These are phyloP conservation scores for Fusarium coffeatum DNA, from an alignment of 2,329 filamentous ascomycete genomes.

Conservation along the genomic window DNA sequence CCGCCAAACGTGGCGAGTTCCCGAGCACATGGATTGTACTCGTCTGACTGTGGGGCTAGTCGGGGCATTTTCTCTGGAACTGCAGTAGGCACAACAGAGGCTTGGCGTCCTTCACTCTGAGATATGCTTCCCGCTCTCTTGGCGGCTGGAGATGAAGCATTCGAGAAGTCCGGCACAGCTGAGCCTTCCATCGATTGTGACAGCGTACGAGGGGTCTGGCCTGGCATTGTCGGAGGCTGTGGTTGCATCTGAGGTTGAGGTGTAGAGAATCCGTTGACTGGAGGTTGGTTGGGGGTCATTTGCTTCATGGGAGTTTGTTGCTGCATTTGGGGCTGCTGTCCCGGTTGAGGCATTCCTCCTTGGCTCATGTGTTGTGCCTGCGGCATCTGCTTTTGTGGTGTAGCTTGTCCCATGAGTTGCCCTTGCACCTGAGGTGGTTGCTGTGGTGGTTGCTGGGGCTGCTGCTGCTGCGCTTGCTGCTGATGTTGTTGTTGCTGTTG, in stretches of 20 bases:
- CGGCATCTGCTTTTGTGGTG: slow-evolving; percentile 53
- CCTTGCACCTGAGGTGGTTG: slow-evolving; percentile 46
- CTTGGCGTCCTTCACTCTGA: slow-evolving; percentile 49
- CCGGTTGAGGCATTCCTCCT: slow-evolving; percentile 53
- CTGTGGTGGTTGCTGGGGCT: slow-evolving; percentile 48
- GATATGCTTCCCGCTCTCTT: slow-evolving; percentile 56
- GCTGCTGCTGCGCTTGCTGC: slow-evolving; percentile 30
- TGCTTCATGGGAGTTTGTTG: slow-evolving; percentile 56
- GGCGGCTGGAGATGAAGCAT: slow-evolving; percentile 58
- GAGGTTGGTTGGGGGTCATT: slow-evolving; percentile 55
- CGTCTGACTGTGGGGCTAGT: slow-evolving; percentile 60
- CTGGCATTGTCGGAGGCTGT: slow-evolving; percentile 41
- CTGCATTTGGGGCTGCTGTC: slow-evolving; percentile 45
- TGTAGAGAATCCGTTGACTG: slow-evolving; percentile 54
- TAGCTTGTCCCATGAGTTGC: slow-evolving; percentile 42
- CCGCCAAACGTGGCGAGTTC: slow-evolving; percentile 75
- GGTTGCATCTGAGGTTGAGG: slow-evolving; percentile 47
- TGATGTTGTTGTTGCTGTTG: slow-evolving; percentile 48
- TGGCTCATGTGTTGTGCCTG: slow-evolving; percentile 48
- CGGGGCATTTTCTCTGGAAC: slow-evolving; percentile 51
- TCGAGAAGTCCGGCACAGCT: slow-evolving; percentile 54
- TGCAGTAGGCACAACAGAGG: slow-evolving; percentile 32
- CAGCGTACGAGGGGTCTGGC: slow-evolving; percentile 60
- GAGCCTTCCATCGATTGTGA: slow-evolving; percentile 62
- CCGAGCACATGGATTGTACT: slow-evolving; percentile 67